These are phyloP conservation scores for Rhodotorula sp. DNA, from an alignment of 1,284 basidiomycete genomes.

Conservation along the genomic window DNA sequence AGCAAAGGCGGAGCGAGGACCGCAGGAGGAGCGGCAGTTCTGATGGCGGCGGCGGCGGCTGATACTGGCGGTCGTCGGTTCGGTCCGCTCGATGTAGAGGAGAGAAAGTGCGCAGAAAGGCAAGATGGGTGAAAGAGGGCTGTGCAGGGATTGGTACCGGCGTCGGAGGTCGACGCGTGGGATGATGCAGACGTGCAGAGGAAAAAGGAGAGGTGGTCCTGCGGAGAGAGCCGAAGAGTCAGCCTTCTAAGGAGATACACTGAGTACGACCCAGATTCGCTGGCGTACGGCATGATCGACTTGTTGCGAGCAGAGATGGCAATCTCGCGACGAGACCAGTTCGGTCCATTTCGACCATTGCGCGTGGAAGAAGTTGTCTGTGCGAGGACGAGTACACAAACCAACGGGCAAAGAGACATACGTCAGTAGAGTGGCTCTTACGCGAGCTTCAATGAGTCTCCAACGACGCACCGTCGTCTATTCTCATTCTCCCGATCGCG, in stretches of 20 bases:
- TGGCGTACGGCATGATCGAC: slow-evolving; percentile 57
- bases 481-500: slow-evolving; percentile 57
- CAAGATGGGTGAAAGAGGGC: slow-evolving; percentile 67
- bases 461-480: slow-evolving; percentile 60
- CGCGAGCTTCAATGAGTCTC: not conserved
- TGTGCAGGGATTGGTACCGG: slow-evolving; percentile 52
- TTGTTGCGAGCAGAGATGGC: slow-evolving; percentile 58
- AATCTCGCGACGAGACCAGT: slow-evolving; percentile 51
- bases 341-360: slow-evolving; percentile 60
- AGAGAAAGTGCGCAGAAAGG: slow-evolving; percentile 62
- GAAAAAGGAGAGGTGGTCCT: slow-evolving; percentile 57
- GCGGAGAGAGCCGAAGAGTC: no score
- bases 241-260: no score
- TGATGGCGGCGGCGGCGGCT: not conserved
- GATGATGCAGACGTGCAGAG: slow-evolving; percentile 53
- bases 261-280: not conserved
- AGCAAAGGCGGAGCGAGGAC: slow-evolving; percentile 53
- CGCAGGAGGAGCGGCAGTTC: slow-evolving; percentile 39
- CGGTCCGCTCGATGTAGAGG: not conserved
- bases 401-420: slow-evolving; percentile 22
- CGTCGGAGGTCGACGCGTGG: not conserved
- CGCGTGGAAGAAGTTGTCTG: slow-evolving; percentile 57
- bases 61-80: not conserved
- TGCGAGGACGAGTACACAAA: not conserved
- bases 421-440: no score